phyloP scores from a whole-genome alignment of 106 monocot genomes.

The Dioscorea alata region DNA sequence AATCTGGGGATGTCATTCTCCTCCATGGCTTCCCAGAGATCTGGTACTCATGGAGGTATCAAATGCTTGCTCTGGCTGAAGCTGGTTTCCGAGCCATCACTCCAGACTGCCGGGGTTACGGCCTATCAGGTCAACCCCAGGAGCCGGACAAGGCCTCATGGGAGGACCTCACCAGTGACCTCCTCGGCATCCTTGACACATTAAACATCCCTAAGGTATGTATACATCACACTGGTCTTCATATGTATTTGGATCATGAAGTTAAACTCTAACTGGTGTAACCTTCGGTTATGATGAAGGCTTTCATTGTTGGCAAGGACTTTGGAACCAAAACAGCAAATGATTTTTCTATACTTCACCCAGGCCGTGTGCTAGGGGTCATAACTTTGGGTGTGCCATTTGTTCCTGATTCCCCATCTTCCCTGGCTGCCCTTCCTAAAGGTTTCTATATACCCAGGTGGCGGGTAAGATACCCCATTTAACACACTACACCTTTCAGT shows the following conservation, averaged over 20 bases:
- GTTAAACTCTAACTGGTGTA: too few species aligned
- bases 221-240: too few species aligned
- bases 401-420: not conserved
- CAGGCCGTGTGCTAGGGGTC: slow-evolving; percentile 17
- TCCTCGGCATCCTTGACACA: slow-evolving; percentile 46
- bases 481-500: too few species aligned
- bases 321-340: slow-evolving; percentile 28
- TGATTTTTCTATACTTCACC: slow-evolving; percentile 18
- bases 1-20: slow-evolving; percentile 50
- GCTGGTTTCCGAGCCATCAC: slow-evolving; percentile 76
- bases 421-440: slow-evolving; percentile 6
- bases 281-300: slow-evolving; percentile 1
- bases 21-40: slow-evolving; percentile 84
- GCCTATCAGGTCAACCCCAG: slow-evolving; percentile 53
- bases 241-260: too few species aligned
- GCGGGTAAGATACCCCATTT: slow-evolving; percentile 17
- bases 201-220: slow-evolving; percentile 48
- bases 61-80: slow-evolving; percentile 61
- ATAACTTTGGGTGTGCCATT: slow-evolving; percentile 30
- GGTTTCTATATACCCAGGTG: slow-evolving; percentile 48
- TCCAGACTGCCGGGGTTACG: slow-evolving; percentile 59
- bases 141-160: slow-evolving; percentile 31
- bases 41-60: slow-evolving; percentile 92
- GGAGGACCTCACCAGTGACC: slow-evolving; percentile 44
- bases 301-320: slow-evolving; percentile 33